Percentiles rank a stretch among this genome's conserved stretches.
Evolutionary conservation across 352 stramenopile genomes (phyloP).

Genomic region (Pythium volutum): DNA sequence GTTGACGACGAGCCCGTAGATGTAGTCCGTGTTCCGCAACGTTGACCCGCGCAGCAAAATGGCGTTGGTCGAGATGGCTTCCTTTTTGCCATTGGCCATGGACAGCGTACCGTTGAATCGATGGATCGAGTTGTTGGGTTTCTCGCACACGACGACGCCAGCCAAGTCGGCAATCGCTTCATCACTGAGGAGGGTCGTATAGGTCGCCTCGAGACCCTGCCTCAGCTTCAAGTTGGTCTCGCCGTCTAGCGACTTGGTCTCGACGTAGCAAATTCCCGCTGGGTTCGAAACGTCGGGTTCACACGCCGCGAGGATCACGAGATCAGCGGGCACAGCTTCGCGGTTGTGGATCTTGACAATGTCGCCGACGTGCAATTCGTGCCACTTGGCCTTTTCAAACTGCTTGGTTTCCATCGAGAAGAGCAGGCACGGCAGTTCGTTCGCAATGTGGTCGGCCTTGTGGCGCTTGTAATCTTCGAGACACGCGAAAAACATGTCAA

Average conservation of each 20-base stretch:
- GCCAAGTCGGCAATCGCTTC: constrained; percentile 45
- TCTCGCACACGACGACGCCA: constrained; percentile 73
- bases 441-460: constrained; percentile 82
- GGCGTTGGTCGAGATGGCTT: constrained; percentile 74
- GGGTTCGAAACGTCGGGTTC: constrained; percentile 63
- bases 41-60: constrained; percentile 86
- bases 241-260: constrained; percentile 91
- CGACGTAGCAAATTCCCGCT: constrained; percentile 83
- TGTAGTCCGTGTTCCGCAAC: constrained; percentile 90
- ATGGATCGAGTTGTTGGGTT: constrained; percentile 90
- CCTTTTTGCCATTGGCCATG: constrained; percentile 51
- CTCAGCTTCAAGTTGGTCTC: constrained; percentile 93
- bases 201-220: constrained; percentile 64
- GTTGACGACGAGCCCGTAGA: constrained; percentile 91
- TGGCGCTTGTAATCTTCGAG: constrained; percentile 91
- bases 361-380: constrained; percentile 72
- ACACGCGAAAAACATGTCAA: constrained; percentile 91
- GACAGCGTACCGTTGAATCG: constrained; percentile 87
- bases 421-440: constrained; percentile 61
- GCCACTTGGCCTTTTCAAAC: constrained; percentile 77
- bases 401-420: constrained; percentile 28
- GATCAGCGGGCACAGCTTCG: constrained; percentile 76
- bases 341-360: constrained; percentile 81
- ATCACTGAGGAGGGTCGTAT: constrained; percentile 58
- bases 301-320: constrained; percentile 78